phyloP scores from a whole-genome alignment of 139 green algal genomes.

The Tetratostichococcus sp. region DNA sequence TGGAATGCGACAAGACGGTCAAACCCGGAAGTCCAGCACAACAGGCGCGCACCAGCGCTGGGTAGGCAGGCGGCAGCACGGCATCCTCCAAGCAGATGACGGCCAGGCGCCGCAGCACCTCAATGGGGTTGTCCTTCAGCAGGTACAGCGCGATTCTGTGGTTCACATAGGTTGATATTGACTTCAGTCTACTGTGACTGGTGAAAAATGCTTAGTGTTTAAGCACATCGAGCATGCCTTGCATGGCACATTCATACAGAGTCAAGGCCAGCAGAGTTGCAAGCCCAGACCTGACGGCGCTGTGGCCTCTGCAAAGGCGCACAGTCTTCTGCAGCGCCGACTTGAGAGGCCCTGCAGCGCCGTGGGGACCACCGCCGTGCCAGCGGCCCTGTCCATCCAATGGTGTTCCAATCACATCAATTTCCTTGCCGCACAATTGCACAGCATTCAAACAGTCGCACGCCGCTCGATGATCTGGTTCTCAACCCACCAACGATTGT shows the following conservation, averaged over 20 bases:
- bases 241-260: no score
- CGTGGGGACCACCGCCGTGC: constrained; percentile 2
- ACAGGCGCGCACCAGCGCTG: constrained; percentile 4
- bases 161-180: no score
- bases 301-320: constrained; percentile 26
- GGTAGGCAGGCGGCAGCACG: constrained; percentile 48
- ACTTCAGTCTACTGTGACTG: no score
- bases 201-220: no score
- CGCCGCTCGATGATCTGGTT: no score
- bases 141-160: constrained; percentile 31
- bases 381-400: background rate
- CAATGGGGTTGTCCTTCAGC: constrained; percentile 28
- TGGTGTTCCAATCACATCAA: background rate
- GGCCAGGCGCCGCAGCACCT: constrained; percentile 41
- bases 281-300: constrained; percentile 23
- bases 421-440: no score
- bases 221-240: no score
- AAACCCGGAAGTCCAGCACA: background rate
- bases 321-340: constrained; percentile 58
- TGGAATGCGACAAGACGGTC: no score
- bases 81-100: constrained; percentile 60
- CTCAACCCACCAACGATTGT: no score
- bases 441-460: no score
- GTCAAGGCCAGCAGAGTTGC: no score
- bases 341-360: constrained; percentile 32